phyloP scores from a whole-genome alignment of 208 protist species.

The Phytomonas sp. region DNA sequence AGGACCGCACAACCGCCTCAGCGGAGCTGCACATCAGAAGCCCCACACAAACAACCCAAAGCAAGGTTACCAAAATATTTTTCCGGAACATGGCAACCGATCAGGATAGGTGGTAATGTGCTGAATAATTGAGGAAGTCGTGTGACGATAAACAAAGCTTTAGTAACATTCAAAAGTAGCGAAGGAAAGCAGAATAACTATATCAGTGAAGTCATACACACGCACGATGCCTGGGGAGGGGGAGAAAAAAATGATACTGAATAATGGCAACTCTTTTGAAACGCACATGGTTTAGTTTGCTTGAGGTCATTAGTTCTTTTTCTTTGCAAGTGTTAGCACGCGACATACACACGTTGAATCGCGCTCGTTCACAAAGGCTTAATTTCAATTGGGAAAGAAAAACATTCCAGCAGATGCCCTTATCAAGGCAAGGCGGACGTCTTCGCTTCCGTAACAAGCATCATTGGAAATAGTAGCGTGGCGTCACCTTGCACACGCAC shows the following conservation, averaged over 20 bases:
- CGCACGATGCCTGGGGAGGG: too few relatives aligned
- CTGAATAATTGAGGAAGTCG: too few relatives aligned
- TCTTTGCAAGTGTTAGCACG: not conserved
- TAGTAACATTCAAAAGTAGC: not conserved
- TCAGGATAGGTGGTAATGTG: not conserved
- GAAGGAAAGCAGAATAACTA: not conserved
- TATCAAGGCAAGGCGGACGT: not conserved
- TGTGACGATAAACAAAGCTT: not conserved
- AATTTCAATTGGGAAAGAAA: not conserved
- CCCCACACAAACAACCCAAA: slow-evolving; percentile 15
- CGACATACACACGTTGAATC: not conserved
- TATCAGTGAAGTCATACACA: too few relatives aligned
- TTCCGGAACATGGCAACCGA: slow-evolving; percentile 3
- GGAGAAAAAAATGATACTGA: not conserved
- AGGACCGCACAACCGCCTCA: slow-evolving; percentile 41
- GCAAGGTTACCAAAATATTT: slow-evolving; percentile 5
- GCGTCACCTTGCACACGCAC: slow-evolving; percentile 86
- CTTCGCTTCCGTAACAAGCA: slow-evolving; percentile 22
- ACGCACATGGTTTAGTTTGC: not conserved
- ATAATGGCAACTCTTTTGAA: not conserved
- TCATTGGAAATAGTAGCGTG: slow-evolving; percentile 76
- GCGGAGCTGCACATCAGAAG: slow-evolving; percentile 14
- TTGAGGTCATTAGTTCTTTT: too few relatives aligned
- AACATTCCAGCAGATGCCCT: not conserved
- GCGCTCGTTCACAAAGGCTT: not conserved